A percentile compares a stretch with the other conserved stretches of the same genome.
These are phyloP conservation scores for Lasiodiplodia gonubiensis DNA, from an alignment of 2,329 filamentous ascomycete species.

Conservation along the genomic window DNA sequence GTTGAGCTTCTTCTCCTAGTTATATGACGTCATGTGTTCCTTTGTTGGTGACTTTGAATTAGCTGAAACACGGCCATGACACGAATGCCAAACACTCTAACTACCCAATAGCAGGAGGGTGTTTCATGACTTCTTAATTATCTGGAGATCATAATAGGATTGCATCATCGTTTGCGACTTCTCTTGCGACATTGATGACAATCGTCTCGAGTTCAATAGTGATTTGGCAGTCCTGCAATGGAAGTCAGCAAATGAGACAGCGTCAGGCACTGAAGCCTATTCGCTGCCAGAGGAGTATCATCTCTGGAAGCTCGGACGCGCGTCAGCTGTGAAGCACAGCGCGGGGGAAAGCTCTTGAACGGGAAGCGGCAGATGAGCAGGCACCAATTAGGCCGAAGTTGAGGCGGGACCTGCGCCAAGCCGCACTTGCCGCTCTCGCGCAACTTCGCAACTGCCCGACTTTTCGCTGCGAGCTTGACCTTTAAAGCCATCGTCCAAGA, in stretches of 20 bases:
- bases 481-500: slow-evolving; percentile 12
- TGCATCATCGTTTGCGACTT: not conserved
- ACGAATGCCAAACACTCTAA: not conserved
- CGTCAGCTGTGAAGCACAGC: not conserved
- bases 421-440: slow-evolving; percentile 13
- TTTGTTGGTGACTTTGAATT: not conserved
- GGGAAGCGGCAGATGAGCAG: slow-evolving; percentile 6
- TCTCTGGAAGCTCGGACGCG: not conserved
- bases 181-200: not conserved
- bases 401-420: slow-evolving; percentile 15
- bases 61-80: not conserved
- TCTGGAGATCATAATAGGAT: not conserved
- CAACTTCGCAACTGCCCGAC: slow-evolving; percentile 25
- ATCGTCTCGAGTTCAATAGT: not conserved
- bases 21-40: slow-evolving; percentile 7
- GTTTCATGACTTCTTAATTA: not conserved
- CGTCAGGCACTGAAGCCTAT: not conserved
- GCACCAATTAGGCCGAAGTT: slow-evolving; percentile 10
- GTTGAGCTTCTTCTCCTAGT: not conserved
- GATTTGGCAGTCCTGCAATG: not conserved
- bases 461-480: slow-evolving; percentile 14
- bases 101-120: not conserved
- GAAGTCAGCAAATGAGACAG: not conserved
- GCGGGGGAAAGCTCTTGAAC: not conserved
- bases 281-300: not conserved